These are phyloP conservation scores for Fusarium nanum DNA, from an alignment of 2,329 filamentous ascomycete species.

Conservation along the genomic window DNA sequence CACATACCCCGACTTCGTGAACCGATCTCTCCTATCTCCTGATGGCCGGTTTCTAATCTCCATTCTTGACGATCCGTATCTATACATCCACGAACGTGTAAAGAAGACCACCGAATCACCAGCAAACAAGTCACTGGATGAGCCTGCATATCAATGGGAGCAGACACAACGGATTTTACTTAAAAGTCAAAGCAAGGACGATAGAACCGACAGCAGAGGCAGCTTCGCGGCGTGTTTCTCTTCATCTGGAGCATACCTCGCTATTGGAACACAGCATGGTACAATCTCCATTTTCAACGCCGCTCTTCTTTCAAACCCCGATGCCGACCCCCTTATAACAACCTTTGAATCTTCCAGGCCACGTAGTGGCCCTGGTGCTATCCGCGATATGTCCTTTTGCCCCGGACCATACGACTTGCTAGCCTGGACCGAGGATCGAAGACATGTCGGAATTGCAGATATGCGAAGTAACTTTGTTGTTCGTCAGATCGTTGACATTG, in stretches of 20 bases:
- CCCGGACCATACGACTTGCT: conserved; percentile 90
- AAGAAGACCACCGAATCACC: conserved; percentile 50
- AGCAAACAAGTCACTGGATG: conserved; percentile 41
- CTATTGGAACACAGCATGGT: conserved; percentile 83
- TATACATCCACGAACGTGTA: conserved; percentile 80
- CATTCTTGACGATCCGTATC: conserved; percentile 86
- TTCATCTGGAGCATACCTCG: conserved; percentile 75
- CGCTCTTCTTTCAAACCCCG: conserved; percentile 56
- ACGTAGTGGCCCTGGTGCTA: conserved; percentile 76
- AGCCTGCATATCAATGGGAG: conserved; percentile 61
- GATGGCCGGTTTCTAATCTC: conserved; percentile 84
- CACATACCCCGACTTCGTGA: conserved; percentile 85
- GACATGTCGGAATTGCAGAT: conserved; percentile 79
- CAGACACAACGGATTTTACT: conserved; percentile 64
- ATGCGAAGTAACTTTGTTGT: conserved; percentile 73
- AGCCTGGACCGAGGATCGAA: conserved; percentile 92
- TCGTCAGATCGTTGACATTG: conserved; percentile 76
- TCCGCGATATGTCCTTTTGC: conserved; percentile 92
- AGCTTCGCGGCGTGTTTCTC: conserved; percentile 86
- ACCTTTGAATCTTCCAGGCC: conserved; percentile 83
- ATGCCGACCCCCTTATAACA: conserved; percentile 73
- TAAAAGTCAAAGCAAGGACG: conserved; percentile 67
- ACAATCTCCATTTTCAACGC: conserved; percentile 81
- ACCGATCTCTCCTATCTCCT: conserved; percentile 93
- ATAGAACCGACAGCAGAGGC: conserved; percentile 68